These are phyloP conservation scores for Elongisporangium prolatum DNA, from an alignment of 352 stramenopile genomes.

Conservation along the genomic window DNA sequence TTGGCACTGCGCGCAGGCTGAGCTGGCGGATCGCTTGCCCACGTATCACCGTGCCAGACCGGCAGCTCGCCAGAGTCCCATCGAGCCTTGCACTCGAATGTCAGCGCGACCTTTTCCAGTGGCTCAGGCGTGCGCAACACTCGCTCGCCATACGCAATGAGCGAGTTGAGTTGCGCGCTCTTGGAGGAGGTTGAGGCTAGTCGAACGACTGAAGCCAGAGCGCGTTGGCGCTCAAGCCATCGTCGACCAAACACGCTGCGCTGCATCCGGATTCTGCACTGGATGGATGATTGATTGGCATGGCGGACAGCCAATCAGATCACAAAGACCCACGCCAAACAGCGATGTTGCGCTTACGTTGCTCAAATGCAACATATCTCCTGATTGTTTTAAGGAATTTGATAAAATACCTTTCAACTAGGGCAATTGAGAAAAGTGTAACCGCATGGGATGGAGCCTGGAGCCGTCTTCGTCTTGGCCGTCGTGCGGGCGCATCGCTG, in stretches of 20 bases:
- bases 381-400: neutral
- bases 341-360: neutral
- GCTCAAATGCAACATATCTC: neutral
- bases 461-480: neutral
- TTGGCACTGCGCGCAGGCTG: constrained; percentile 40
- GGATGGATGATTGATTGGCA: neutral
- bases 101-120: constrained; percentile 59
- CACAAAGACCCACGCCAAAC: neutral
- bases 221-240: neutral
- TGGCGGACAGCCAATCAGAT: neutral
- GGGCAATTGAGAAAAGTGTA: neutral
- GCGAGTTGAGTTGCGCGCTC: constrained; percentile 20
- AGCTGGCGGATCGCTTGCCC: constrained; percentile 28
- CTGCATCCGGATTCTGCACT: neutral
- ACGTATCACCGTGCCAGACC: constrained; percentile 25
- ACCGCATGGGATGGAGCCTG: neutral
- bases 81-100: constrained; percentile 40
- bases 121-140: constrained; percentile 46
- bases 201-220: neutral
- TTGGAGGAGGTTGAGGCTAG: neutral
- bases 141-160: constrained; percentile 57
- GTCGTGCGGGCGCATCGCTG: neutral
- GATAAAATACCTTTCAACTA: neutral
- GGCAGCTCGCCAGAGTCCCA: constrained; percentile 40
- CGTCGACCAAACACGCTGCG: neutral